Evolutionary conservation across 805 yeast species (phyloP), one percentile per base, ranked within the genome.

Genomic region (Candida loeiensis): DNA sequence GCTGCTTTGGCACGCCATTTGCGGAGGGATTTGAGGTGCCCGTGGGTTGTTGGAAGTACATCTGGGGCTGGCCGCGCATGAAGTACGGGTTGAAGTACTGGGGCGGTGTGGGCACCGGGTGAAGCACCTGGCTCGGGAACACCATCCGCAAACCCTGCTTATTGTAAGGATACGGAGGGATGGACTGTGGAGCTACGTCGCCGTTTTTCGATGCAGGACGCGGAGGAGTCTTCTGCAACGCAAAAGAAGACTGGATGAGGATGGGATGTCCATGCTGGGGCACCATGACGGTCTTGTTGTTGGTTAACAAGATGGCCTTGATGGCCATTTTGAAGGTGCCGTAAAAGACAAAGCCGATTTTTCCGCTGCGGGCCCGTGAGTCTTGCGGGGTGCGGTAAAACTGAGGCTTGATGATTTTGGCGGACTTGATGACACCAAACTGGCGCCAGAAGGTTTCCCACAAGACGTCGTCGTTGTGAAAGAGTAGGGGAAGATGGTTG

Each of bases 341-440:
- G 54, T 72, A 85, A 45, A 84, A 82, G 13, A 85, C 74, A 59
- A 85, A 85, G 6, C 91, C 93, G 8, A 46, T 46, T 33, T 44
- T 46, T 4, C 50, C 47, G 12, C 21, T 33, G 14, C 28, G 8
- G 22, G 36, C 35, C 6, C 31, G 13, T 7, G 39, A 29, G 11
- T 40, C 39, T 17, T 45, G 45, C 9, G 31, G 40, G 12, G 40
- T 45, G 9, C 55, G 47, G 41, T 66, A 66, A 45, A 51, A 66
- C 34, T 66, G 69, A 3, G 73, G 73, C 48, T 67, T 67, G 29
- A 67, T 67, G 34, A 67, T 66, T 39, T 63, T 65, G 28, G 71
- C 73, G 18, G 68, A 64, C 31, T 65, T 66, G 34, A 66, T 59
- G 6, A 36, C 31, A 8, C 72, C 72, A 54, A 66, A 67, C 42